A percentile compares a stretch with the other conserved stretches of the same genome.
Conservation (phyloP, 2,329 filamentous ascomycete species). For the Bipolaris zeicola region DNA sequence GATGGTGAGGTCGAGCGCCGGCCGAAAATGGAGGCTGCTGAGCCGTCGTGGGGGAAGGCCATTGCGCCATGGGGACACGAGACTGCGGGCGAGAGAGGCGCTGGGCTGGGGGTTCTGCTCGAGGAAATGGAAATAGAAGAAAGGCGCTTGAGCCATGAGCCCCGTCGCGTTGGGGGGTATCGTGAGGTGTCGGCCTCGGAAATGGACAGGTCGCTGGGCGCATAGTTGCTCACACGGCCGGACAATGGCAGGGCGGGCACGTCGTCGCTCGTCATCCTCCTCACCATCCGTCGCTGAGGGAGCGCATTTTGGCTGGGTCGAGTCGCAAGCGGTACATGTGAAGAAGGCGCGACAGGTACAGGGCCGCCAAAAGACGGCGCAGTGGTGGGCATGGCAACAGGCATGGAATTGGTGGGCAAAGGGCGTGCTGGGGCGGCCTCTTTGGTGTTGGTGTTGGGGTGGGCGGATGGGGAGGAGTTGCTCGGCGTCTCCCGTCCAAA, state of each 20-base stretch:
- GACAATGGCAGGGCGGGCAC: conserved; percentile 24
- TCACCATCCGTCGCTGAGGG: conserved; percentile 36
- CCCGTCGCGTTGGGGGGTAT: conserved; percentile 46
- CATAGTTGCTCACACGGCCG: conserved; percentile 26
- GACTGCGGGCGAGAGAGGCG: conserved; percentile 69
- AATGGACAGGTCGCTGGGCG: conserved; percentile 29
- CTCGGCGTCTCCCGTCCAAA: conserved; percentile 58
- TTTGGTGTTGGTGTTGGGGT: conserved; percentile 43
- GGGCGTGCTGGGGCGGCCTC: conserved; percentile 46
- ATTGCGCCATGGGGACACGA: conserved; percentile 65
- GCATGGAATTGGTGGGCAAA: conserved; percentile 35
- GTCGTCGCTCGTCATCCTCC: conserved; percentile 43
- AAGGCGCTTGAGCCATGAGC: conserved; percentile 74
- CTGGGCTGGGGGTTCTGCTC: conserved; percentile 67
- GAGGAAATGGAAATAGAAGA: conserved; percentile 69
- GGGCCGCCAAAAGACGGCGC: conserved; percentile 32
- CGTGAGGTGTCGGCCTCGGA: conserved; percentile 33
- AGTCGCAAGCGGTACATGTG: conserved; percentile 34
- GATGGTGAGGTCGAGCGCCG: conserved; percentile 49
- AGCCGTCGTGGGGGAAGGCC: conserved; percentile 56
- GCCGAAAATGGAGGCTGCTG: conserved; percentile 67
- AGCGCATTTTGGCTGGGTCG: conserved; percentile 40
- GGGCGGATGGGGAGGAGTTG: conserved; percentile 24
- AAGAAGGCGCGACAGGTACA: conserved; percentile 29
- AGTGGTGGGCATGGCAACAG: conserved; percentile 33